A percentile compares a stretch with the other conserved stretches of the same genome.
These are phyloP conservation scores for Phialophora expanda DNA, from an alignment of 2,329 filamentous ascomycete species.

Conservation along the genomic window DNA sequence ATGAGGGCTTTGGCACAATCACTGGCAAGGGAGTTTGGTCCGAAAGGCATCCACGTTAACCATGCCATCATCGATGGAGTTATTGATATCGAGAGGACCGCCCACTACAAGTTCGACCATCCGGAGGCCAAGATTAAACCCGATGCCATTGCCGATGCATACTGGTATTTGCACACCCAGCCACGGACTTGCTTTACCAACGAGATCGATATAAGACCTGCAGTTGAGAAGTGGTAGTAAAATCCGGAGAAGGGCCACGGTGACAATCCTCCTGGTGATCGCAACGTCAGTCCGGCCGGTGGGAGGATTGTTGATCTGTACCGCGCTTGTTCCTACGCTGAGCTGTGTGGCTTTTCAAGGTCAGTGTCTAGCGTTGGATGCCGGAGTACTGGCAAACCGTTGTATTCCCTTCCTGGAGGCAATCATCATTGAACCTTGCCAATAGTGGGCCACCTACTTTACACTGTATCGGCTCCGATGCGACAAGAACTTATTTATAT, in stretches of 20 bases:
- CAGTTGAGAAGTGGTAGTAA: slow-evolving; percentile 77
- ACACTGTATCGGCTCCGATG: background rate
- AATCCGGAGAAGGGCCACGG: background rate
- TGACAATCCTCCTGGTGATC: background rate
- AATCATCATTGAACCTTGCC: background rate
- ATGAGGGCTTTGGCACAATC: slow-evolving; percentile 74
- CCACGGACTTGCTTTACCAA: slow-evolving; percentile 78
- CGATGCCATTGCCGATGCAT: slow-evolving; percentile 81
- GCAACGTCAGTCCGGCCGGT: background rate
- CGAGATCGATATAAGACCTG: slow-evolving; percentile 57
- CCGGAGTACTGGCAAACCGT: background rate
- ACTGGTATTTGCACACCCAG: slow-evolving; percentile 84
- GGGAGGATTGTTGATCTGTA: background rate
- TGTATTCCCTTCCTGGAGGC: background rate
- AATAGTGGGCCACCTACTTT: background rate
- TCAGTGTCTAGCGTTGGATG: background rate
- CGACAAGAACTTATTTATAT: background rate
- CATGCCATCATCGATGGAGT: slow-evolving; percentile 84
- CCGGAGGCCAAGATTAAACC: slow-evolving; percentile 73
- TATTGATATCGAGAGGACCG: slow-evolving; percentile 78
- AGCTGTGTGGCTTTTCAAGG: background rate
- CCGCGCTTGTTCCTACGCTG: background rate
- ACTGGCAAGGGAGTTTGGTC: slow-evolving; percentile 81
- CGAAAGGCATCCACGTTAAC: slow-evolving; percentile 80
- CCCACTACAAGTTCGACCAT: slow-evolving; percentile 62